Conservation (phyloP, 2,329 filamentous ascomycete species). For the Macrophomina pseudophaseolina region DNA sequence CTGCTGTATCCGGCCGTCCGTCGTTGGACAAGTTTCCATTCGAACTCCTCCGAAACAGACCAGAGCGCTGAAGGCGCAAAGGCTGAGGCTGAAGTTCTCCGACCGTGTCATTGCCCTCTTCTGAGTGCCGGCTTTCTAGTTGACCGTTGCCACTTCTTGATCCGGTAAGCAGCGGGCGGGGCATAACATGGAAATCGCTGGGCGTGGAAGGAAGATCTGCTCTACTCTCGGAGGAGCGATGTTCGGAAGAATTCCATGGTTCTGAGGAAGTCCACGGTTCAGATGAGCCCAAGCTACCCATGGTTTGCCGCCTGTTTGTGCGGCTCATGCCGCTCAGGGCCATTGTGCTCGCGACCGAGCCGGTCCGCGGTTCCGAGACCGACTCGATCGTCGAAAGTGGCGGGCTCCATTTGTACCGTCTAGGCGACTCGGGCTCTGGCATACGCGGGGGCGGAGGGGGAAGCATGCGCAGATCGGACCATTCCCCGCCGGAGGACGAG, state of each 20-base stretch:
- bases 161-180: slow-evolving; percentile 44
- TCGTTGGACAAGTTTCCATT: slow-evolving; percentile 20
- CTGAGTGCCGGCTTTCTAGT: slow-evolving; percentile 39
- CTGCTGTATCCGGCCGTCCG: slow-evolving; percentile 17
- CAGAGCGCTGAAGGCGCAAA: slow-evolving; percentile 45
- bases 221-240: slow-evolving; percentile 20
- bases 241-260: slow-evolving; percentile 17
- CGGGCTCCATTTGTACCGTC: slow-evolving; percentile 46
- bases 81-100: slow-evolving; percentile 46
- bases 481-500: slow-evolving; percentile 43
- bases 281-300: slow-evolving; percentile 42
- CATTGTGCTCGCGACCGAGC: slow-evolving; percentile 23
- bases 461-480: slow-evolving; percentile 41
- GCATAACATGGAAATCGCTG: slow-evolving; percentile 43
- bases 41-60: slow-evolving; percentile 41
- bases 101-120: slow-evolving; percentile 46
- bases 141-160: slow-evolving; percentile 29
- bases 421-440: slow-evolving; percentile 38
- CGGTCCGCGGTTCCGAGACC: slow-evolving; percentile 23
- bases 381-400: slow-evolving; percentile 41
- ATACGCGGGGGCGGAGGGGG: slow-evolving; percentile 46
- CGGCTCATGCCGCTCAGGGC: slow-evolving; percentile 14
- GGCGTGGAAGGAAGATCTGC: slow-evolving; percentile 33
- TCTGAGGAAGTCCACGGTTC: slow-evolving; percentile 38
- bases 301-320: slow-evolving; percentile 39